Evolutionary conservation across 177 flowering plant species (phyloP).

Genomic region (Vitis hybrid): DNA sequence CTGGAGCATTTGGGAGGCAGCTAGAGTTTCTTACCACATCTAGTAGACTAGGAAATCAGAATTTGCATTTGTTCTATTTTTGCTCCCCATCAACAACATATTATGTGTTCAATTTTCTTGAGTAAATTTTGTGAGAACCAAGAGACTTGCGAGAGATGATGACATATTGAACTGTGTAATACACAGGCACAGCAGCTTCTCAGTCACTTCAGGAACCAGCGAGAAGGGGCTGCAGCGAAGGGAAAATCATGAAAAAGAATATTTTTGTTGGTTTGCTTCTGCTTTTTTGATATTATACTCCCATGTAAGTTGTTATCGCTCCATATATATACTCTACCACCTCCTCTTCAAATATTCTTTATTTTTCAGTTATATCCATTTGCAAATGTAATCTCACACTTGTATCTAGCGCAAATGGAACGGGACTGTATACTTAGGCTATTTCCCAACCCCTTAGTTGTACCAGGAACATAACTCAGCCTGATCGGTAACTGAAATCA

Average conservation of each 20-base stretch:
- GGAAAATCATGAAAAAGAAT: slow-evolving; percentile 32
- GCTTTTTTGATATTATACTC: slow-evolving; percentile 6
- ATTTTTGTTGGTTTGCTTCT: background rate
- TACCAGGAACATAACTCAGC: slow-evolving; percentile 1
- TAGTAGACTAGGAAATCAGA: no score
- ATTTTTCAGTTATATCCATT: slow-evolving; percentile 5
- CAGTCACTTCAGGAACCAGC: slow-evolving; percentile 82
- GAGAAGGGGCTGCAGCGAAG: slow-evolving; percentile 60
- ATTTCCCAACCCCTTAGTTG: slow-evolving; percentile 3
- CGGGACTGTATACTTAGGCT: slow-evolving; percentile 2
- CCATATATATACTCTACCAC: background rate
- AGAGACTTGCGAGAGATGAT: background rate
- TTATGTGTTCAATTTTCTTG: background rate
- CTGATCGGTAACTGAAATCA: background rate
- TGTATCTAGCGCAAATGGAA: background rate
- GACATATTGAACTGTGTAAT: background rate
- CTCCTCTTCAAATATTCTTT: slow-evolving; percentile 5
- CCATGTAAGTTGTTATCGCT: slow-evolving; percentile 6
- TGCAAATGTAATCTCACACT: background rate
- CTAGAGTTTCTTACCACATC: no score
- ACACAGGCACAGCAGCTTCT: slow-evolving; percentile 94
- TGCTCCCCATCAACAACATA: no score
- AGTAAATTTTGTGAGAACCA: background rate
- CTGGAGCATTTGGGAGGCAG: no score
- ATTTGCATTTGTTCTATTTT: no score